Base-by-base conservation (phyloP, 352 stramenopile genomes). In the Globisporangium yorkense region DNA sequence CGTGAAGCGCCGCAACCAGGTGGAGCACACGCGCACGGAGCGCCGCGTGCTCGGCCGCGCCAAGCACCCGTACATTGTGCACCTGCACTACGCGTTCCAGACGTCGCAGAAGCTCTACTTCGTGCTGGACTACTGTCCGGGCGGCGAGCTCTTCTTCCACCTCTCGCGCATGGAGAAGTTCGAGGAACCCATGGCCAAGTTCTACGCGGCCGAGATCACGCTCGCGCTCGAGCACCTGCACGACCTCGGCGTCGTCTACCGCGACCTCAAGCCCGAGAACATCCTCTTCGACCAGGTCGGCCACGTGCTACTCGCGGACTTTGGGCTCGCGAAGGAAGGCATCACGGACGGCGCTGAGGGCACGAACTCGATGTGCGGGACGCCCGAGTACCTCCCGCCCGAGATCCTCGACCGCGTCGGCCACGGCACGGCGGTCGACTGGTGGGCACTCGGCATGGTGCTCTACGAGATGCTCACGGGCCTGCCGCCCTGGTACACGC, bases 391-490 rank as follows among this genome's bases (percentile, higher is more conserved):
- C 72, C 67, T 98, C 60, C 87, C 90, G 12, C 92, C 92, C 35
- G 90, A 98, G 75, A 95, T 98, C 56, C 62, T 97, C 8, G 83
- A 91, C 70, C 81, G 87, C 49, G 77, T 91, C 43, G 88, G 87
- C 43, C 87, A 97, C 69, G 91, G 91, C 60, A 96, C 85, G 7
- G 84, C 87, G 18, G 89, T 96, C 13, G 91, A 97, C 69, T 97
- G 90, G 88, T 97, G 91, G 91, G 87, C 87, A 15, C 80, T 97
- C 24, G 91, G 84, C 43, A 92, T 92, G 80, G 80, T 98, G 56
- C 71, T 98, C 15, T 98, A 97, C 74, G 90, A 97, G 62, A 97
- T 98, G 90, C 77, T 98, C 35, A 98, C 85, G 62, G 89, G 89
- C 0, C 71, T 97, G 43, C 88, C 88, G 15, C 89, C 87, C 16